Conservation (phyloP, 495 filamentous ascomycete species). For the Barbatosphaeria neglecta region DNA sequence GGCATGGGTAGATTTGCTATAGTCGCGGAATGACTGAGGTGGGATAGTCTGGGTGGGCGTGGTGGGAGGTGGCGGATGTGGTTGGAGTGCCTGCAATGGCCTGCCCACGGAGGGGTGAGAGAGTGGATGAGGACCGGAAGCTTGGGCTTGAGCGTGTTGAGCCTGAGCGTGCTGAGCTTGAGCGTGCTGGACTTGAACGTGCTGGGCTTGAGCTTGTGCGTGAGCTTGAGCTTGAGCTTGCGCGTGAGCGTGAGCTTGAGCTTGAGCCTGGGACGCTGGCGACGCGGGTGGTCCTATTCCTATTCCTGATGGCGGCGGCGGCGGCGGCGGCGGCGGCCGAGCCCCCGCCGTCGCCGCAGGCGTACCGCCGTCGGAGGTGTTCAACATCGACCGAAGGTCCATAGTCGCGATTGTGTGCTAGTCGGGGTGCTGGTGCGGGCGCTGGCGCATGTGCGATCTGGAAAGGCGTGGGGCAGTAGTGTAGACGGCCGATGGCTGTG, state of each 20-base stretch:
- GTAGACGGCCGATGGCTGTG: background rate
- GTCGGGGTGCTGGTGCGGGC: background rate
- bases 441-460: background rate
- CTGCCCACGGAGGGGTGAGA: conserved; percentile 10
- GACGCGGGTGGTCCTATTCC: too few relatives aligned
- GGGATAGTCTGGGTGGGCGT: conserved; percentile 34
- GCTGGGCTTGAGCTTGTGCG: too few relatives aligned
- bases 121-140: background rate
- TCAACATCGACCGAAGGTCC: conserved; percentile 47
- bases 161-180: too few relatives aligned
- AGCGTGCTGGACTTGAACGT: too few relatives aligned
- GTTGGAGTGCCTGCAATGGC: conserved; percentile 14
- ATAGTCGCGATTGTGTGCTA: conserved; percentile 22
- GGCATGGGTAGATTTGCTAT: conserved; percentile 28
- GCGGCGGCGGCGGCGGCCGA: conserved; percentile 10
- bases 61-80: conserved; percentile 25
- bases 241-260: too few relatives aligned
- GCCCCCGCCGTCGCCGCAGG: conserved; percentile 20
- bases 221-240: too few relatives aligned
- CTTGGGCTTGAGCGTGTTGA: background rate
- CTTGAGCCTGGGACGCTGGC: too few relatives aligned
- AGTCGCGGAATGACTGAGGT: conserved; percentile 36
- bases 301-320: too few relatives aligned
- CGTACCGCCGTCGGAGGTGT: conserved; percentile 10
- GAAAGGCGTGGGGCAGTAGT: background rate